A percentile compares a stretch with the other conserved stretches of the same genome.
These are phyloP conservation scores for Fagopyrum homotropicum DNA, from an alignment of 148 eudicot genomes.

Conservation along the genomic window DNA sequence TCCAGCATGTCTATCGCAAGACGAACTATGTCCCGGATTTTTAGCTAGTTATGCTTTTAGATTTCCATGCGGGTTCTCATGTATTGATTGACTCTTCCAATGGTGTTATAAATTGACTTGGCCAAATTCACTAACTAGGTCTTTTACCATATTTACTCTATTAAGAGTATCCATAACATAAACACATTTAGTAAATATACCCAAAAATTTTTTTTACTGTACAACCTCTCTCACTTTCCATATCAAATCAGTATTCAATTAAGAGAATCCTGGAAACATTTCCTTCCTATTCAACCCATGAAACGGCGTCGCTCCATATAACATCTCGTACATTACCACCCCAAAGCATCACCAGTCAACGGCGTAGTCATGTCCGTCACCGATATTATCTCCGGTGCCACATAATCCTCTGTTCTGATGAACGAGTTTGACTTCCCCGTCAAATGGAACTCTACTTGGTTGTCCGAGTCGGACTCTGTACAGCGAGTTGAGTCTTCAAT, in stretches of 20 bases:
- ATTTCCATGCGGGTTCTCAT: too few species aligned
- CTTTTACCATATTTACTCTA: too few species aligned
- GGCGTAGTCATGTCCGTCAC: conserved; percentile 67
- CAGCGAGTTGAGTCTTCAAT: conserved; percentile 22
- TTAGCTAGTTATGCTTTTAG: too few species aligned
- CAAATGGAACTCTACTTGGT: conserved; percentile 26
- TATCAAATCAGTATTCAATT: neutral
- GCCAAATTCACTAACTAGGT: too few species aligned
- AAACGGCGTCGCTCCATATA: conserved; percentile 77
- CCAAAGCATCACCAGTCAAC: conserved; percentile 88
- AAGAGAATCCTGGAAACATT: conserved; percentile 44
- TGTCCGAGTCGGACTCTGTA: conserved; percentile 11
- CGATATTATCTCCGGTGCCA: conserved; percentile 73
- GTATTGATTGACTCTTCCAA: too few species aligned
- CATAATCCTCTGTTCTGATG: conserved; percentile 18
- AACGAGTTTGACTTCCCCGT: conserved; percentile 62
- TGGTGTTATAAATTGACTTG: too few species aligned
- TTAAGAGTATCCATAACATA: too few species aligned
- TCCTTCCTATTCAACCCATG: conserved; percentile 60
- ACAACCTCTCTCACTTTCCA: too few species aligned
- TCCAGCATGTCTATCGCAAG: too few species aligned
- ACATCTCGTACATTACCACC: conserved; percentile 67
- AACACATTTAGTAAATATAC: too few species aligned
- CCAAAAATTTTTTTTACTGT: too few species aligned
- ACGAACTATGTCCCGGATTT: too few species aligned